These are phyloP conservation scores for Candida namnaoensis DNA, from an alignment of 805 yeast species.

Conservation along the genomic window DNA sequence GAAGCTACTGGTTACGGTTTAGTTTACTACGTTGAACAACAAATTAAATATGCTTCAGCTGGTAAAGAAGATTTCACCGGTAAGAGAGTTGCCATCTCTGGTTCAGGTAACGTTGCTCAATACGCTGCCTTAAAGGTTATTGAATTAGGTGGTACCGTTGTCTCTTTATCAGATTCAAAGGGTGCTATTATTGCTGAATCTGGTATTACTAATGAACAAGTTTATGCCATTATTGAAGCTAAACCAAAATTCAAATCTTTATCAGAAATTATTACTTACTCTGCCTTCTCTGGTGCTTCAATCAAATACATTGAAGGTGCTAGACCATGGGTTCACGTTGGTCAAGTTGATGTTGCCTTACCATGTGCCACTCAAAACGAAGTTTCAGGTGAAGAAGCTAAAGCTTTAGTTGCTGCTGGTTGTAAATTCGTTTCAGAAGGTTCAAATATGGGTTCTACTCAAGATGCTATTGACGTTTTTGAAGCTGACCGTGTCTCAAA, in stretches of 20 bases:
- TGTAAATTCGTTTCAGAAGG: constrained; percentile 95
- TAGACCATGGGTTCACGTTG: constrained; percentile 94
- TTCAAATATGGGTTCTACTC: constrained; percentile 98
- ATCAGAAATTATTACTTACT: constrained; percentile 52
- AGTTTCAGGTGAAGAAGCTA: constrained; percentile 94
- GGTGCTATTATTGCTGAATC: constrained; percentile 73
- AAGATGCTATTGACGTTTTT: constrained; percentile 91
- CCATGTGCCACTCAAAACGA: constrained; percentile 99
- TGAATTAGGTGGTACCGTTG: constrained; percentile 93
- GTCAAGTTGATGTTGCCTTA: constrained; percentile 88
- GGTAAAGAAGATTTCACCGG: constrained; percentile 89
- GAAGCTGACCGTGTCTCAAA: constrained; percentile 64
- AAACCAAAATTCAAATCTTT: constrained; percentile 72
- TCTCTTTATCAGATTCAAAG: constrained; percentile 90
- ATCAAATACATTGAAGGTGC: constrained; percentile 86
- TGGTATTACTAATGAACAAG: constrained; percentile 82
- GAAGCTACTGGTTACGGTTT: constrained; percentile 99
- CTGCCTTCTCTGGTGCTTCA: constrained; percentile 43
- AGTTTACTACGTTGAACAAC: constrained; percentile 93
- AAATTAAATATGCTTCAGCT: constrained; percentile 86
- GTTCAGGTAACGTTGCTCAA: constrained; percentile 99
- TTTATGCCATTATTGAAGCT: constrained; percentile 66
- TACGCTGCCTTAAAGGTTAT: constrained; percentile 96
- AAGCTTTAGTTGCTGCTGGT: constrained; percentile 88
- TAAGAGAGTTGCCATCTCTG: constrained; percentile 93